Conservation (phyloP, 2,329 filamentous ascomycete genomes). For the Neoarthrinium moseri region DNA sequence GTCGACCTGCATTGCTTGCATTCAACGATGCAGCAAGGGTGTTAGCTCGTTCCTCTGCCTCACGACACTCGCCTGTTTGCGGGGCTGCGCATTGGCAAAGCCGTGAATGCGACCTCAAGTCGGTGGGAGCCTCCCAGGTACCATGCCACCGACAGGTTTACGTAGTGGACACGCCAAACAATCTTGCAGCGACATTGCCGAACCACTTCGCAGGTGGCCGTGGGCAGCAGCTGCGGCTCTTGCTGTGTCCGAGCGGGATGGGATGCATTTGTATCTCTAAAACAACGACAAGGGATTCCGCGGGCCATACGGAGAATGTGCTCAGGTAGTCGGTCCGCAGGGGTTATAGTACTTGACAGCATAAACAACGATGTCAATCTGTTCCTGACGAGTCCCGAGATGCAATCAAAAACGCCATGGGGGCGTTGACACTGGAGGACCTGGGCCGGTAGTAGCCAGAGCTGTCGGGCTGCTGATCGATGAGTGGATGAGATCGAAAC, state of each 20-base stretch:
- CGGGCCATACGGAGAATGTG: no score
- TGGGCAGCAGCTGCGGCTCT: background rate
- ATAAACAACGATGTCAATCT: background rate
- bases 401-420: background rate
- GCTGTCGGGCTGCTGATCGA: background rate
- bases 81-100: background rate
- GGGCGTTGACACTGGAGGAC: background rate
- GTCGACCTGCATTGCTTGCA: constrained; percentile 9
- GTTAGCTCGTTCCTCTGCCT: constrained; percentile 5
- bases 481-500: constrained; percentile 7
- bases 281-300: background rate
- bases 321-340: no score
- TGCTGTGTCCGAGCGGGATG: background rate
- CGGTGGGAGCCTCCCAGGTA: no score
- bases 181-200: background rate
- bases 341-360: background rate
- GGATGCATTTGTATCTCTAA: background rate
- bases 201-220: background rate
- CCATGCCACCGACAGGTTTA: background rate
- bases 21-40: constrained; percentile 8
- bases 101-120: background rate
- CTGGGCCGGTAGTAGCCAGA: constrained; percentile 1
- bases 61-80: constrained; percentile 4
- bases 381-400: background rate
- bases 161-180: background rate